Base-by-base conservation (phyloP, 2,329 filamentous ascomycete species). In the Trichoderma sp. region DNA sequence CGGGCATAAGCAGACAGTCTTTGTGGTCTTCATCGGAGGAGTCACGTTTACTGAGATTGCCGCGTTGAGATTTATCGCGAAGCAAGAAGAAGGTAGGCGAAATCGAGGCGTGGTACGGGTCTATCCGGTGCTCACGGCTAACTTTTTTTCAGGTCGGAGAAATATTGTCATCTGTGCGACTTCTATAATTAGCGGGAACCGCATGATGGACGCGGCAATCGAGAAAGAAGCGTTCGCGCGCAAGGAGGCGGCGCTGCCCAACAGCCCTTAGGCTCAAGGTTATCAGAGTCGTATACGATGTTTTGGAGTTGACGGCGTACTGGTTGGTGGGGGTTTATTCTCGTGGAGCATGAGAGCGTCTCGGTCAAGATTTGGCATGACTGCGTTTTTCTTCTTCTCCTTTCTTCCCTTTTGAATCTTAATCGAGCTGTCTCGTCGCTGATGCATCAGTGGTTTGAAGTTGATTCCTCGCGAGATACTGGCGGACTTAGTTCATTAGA, bases 1-100 rank as follows among this genome's bases (percentile, higher is more conserved):
- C 3, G 90, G 90, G 18, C 91, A 91, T 68, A 92, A 92, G 83
- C 97, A 98, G 87, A 96, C 94, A 0, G 93, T 97, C 0, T 94
- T 98, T 81, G 92, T 99, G n/a, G 97, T 98, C 79, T 98, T 98
- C 84, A 87, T 99, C 21, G 97, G 97, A n/a, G 97, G 97, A 2
- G 94, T 99, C 74, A 98, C 95, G 0, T 98, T 97, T 82, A 96
- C 97, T 0, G 97, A 99, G 85, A 96, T 99, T 82, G 95, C 97
- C 56, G 97, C 97, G 24, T 83, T 99, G 82, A 90, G 97, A 73
- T 98, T 98, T 82, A 93, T 99, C 79, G 94, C 94, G 11, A 92
- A 92, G 82, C 92, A 96, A 83, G 92, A 97, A 91, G 90, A 94
- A 87, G 89, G 91, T 91, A 81, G 79, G 87, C 27, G n/a, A 38